These are phyloP conservation scores for Cercospora sp. DNA, from an alignment of 2,329 filamentous ascomycete genomes.

Conservation along the genomic window DNA sequence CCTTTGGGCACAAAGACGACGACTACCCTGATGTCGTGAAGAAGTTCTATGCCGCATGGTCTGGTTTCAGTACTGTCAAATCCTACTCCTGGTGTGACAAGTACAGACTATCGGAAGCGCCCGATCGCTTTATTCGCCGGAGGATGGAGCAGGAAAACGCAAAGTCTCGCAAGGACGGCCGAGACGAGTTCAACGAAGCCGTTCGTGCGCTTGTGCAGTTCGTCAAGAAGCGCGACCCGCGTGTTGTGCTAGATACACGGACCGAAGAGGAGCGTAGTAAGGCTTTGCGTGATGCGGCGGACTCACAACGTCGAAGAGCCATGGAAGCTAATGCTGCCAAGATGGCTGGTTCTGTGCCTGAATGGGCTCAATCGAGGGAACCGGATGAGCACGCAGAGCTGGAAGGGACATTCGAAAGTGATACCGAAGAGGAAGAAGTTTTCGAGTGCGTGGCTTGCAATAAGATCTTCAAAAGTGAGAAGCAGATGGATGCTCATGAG, in stretches of 20 bases:
- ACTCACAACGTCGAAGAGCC: constrained; percentile 80
- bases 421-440: constrained; percentile 52
- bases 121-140: constrained; percentile 78
- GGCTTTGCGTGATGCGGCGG: constrained; percentile 72
- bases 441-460: constrained; percentile 65
- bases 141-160: constrained; percentile 96
- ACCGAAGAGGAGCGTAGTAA: constrained; percentile 80
- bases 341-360: constrained; percentile 64
- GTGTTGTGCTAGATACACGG: constrained; percentile 75
- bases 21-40: constrained; percentile 74
- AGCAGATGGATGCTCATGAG: constrained; percentile 87
- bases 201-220: constrained; percentile 84
- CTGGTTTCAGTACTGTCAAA: constrained; percentile 78
- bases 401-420: constrained; percentile 44
- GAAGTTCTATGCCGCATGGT: constrained; percentile 80
- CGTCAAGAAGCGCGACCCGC: constrained; percentile 85
- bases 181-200: constrained; percentile 88
- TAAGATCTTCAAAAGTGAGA: constrained; percentile 81
- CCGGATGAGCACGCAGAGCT: constrained; percentile 51
- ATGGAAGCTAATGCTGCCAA: constrained; percentile 79
- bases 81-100: constrained; percentile 87
- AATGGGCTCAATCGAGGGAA: constrained; percentile 70
- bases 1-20: constrained; percentile 77
- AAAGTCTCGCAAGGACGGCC: constrained; percentile 75
- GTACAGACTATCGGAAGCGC: constrained; percentile 80